phyloP scores from a whole-genome alignment of 2,329 filamentous ascomycete species.

The Cytospora schulzeri region DNA sequence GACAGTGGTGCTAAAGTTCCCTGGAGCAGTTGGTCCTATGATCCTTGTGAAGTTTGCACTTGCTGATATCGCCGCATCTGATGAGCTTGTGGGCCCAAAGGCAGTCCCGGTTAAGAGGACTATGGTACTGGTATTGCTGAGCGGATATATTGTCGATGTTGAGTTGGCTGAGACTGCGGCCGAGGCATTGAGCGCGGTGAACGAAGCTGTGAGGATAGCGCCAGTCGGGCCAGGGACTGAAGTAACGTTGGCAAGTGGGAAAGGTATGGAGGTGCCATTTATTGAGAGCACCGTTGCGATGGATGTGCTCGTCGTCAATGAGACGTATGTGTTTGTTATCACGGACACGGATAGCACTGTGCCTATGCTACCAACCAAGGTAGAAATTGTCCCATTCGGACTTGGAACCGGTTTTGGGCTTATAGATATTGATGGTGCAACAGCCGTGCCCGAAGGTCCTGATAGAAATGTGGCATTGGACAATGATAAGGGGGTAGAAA shows the following conservation, averaged over 20 bases:
- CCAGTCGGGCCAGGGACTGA: background rate
- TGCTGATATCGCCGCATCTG: background rate
- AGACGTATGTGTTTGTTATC: conserved; percentile 5
- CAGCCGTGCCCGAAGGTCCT: background rate
- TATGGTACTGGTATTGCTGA: conserved; percentile 5
- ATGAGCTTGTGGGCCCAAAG: background rate
- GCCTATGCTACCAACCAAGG: background rate
- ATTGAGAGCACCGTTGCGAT: background rate
- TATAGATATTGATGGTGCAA: background rate
- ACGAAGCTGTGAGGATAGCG: background rate
- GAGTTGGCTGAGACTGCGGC: background rate
- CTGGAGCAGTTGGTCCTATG: background rate
- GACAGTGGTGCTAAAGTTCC: background rate
- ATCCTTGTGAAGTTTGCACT: conserved; percentile 6
- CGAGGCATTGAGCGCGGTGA: background rate
- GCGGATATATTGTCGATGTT: background rate
- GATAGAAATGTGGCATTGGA: background rate
- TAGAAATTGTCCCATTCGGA: background rate
- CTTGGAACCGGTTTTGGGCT: background rate
- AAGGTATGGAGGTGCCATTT: background rate
- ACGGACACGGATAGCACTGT: background rate
- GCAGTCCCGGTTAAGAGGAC: background rate
- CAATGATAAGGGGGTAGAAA: conserved; percentile 5
- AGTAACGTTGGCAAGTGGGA: conserved; percentile 3
- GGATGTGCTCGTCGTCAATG: background rate